These are phyloP conservation scores for Hyaloperonospora brassicae DNA, from an alignment of 352 stramenopile genomes.

Conservation along the genomic window DNA sequence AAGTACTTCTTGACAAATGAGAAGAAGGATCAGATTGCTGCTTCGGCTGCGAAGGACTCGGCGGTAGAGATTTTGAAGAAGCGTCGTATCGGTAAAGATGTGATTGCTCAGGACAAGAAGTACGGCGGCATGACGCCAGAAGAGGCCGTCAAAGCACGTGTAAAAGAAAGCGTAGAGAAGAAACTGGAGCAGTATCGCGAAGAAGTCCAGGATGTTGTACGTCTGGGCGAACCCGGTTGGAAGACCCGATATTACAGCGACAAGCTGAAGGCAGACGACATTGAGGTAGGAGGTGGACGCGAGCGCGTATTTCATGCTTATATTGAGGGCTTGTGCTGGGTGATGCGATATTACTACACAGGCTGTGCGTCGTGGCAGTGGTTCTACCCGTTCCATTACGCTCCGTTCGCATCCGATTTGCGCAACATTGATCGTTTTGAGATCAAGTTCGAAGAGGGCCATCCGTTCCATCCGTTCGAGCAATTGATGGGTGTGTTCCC, in stretches of 20 bases:
- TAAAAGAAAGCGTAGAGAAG: conserved; percentile 68
- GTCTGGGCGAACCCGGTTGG: conserved; percentile 93
- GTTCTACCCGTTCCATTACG: conserved; percentile 99
- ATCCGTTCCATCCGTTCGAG: conserved; percentile 96
- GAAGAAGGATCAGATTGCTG: conserved; percentile 64
- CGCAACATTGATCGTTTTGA: conserved; percentile 81
- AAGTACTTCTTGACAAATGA: conserved; percentile 61
- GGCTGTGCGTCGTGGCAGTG: conserved; percentile 98
- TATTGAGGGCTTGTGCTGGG: conserved; percentile 98
- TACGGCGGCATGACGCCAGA: conserved; percentile 55
- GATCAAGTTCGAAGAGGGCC: conserved; percentile 92
- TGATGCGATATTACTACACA: conserved; percentile 98
- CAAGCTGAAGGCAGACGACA: conserved; percentile 83
- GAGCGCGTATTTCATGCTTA: conserved; percentile 91
- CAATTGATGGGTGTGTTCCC: conserved; percentile 98
- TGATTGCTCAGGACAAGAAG: conserved; percentile 62
- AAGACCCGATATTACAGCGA: conserved; percentile 90
- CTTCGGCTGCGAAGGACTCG: conserved; percentile 49
- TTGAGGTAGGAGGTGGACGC: conserved; percentile 77
- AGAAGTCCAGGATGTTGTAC: conserved; percentile 89
- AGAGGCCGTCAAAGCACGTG: conserved; percentile 71
- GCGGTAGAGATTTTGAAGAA: conserved; percentile 79
- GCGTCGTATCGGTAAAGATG: conserved; percentile 50
- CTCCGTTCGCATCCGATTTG: conserved; percentile 90
- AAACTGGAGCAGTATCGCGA: conserved; percentile 78